These are phyloP conservation scores for Paraphoma chrysanthemicola DNA, from an alignment of 2,329 filamentous ascomycete species.

Conservation along the genomic window DNA sequence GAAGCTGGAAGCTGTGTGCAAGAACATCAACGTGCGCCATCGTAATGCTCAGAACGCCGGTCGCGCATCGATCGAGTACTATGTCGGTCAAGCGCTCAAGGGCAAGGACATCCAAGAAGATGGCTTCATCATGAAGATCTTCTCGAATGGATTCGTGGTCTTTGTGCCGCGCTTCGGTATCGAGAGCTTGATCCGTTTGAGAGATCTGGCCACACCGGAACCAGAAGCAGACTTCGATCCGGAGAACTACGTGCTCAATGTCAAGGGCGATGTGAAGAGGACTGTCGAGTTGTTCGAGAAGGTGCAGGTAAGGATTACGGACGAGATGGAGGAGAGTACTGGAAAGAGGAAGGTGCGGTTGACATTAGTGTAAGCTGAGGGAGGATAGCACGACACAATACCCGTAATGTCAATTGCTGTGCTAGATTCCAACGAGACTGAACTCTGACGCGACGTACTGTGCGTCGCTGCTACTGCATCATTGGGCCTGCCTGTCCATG, in stretches of 20 bases:
- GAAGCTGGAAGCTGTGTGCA: slow-evolving; percentile 91
- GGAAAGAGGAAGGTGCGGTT: slow-evolving; percentile 92
- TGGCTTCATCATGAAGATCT: slow-evolving; percentile 95
- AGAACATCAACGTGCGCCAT: slow-evolving; percentile 97
- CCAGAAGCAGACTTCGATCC: slow-evolving; percentile 84
- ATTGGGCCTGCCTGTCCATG: too few species aligned
- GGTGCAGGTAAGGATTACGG: slow-evolving; percentile 85
- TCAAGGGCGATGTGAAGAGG: slow-evolving; percentile 62
- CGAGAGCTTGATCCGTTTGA: slow-evolving; percentile 85
- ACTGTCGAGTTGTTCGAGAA: slow-evolving; percentile 89
- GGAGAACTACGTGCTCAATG: slow-evolving; percentile 79
- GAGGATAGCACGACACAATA: background rate
- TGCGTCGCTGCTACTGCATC: too few species aligned
- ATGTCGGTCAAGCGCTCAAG: slow-evolving; percentile 94
- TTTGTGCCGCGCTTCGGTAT: slow-evolving; percentile 96
- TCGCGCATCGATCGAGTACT: slow-evolving; percentile 94
- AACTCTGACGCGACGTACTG: too few species aligned
- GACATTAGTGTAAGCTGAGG: slow-evolving; percentile 53
- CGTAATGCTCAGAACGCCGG: slow-evolving; percentile 97
- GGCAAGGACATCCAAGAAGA: slow-evolving; percentile 79
- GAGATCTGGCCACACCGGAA: slow-evolving; percentile 78
- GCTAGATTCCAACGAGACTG: too few species aligned
- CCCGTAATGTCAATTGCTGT: background rate
- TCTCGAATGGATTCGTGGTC: slow-evolving; percentile 96
- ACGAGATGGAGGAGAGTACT: slow-evolving; percentile 93